Evolutionary conservation across 2,329 filamentous ascomycete genomes (phyloP).

Genomic region (Ophiocordyceps robertsii): DNA sequence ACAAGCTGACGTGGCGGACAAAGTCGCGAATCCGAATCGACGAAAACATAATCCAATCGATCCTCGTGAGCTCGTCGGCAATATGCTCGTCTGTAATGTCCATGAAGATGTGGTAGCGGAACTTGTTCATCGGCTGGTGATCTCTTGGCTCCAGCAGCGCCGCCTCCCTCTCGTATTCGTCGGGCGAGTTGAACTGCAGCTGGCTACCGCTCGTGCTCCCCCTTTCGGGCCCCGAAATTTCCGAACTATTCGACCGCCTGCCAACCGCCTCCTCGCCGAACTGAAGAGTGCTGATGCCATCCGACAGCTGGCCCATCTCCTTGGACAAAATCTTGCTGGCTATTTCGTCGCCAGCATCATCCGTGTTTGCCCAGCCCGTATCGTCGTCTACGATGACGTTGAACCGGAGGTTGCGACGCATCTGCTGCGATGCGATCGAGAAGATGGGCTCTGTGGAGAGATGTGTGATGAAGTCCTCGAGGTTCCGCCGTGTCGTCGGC

Average conservation of each 20-base stretch:
- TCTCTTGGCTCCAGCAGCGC: constrained; percentile 56
- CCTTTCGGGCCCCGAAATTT: constrained; percentile 24
- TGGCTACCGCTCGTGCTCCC: constrained; percentile 26
- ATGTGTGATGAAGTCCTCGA: constrained; percentile 62
- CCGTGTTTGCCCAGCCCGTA: constrained; percentile 77
- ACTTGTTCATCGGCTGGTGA: constrained; percentile 61
- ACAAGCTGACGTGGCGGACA: constrained; percentile 77
- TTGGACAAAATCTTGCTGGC: constrained; percentile 21
- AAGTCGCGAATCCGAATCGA: constrained; percentile 88
- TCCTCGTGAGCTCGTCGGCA: constrained; percentile 81
- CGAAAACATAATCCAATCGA: constrained; percentile 98
- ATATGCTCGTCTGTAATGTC: constrained; percentile 72
- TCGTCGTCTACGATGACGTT: constrained; percentile 77
- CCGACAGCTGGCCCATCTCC: constrained; percentile 24
- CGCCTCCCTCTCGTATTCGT: constrained; percentile 72
- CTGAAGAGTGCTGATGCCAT: constrained; percentile 32
- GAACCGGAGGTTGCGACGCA: constrained; percentile 62
- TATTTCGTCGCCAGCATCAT: constrained; percentile 33
- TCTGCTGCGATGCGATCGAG: constrained; percentile 72
- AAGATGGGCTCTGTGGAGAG: constrained; percentile 73
- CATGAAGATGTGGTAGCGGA: constrained; percentile 85
- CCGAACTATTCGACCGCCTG: constrained; percentile 33
- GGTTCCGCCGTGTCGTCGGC: constrained; percentile 53
- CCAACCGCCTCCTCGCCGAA: constrained; percentile 32
- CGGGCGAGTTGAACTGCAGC: constrained; percentile 51